These are phyloP conservation scores for Aspergillus sp. DNA, from an alignment of 2,329 filamentous ascomycete species.

Conservation along the genomic window DNA sequence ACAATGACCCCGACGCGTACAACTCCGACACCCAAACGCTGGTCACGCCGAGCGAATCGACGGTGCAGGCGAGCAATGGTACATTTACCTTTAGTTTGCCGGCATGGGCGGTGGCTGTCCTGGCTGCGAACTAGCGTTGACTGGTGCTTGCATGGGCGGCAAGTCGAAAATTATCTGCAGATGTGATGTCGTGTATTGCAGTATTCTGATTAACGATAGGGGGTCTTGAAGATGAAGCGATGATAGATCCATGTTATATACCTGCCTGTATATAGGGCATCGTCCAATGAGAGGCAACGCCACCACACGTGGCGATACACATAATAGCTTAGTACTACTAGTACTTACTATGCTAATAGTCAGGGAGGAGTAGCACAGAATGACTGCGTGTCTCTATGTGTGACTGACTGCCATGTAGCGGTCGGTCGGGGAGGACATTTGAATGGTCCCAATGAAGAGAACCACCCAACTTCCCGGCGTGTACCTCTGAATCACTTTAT, in stretches of 20 bases:
- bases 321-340: too few relatives aligned
- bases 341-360: too few relatives aligned
- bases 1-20: slow-evolving; percentile 19
- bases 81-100: slow-evolving; percentile 22
- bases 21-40: slow-evolving; percentile 13
- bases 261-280: too few relatives aligned
- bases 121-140: slow-evolving; percentile 13
- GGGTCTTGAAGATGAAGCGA: too few relatives aligned
- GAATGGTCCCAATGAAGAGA: too few relatives aligned
- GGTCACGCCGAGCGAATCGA: slow-evolving; percentile 11
- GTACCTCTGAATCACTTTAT: too few relatives aligned
- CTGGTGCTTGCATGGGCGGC: neutral
- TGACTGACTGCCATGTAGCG: too few relatives aligned
- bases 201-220: neutral
- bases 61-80: slow-evolving; percentile 14
- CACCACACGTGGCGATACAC: neutral
- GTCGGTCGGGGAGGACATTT: too few relatives aligned
- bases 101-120: slow-evolving; percentile 24
- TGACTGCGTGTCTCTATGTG: too few relatives aligned
- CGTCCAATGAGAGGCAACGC: neutral
- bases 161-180: neutral
- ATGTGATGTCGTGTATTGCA: neutral
- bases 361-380: too few relatives aligned
- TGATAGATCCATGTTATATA: too few relatives aligned
- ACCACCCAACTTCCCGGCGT: too few relatives aligned